Base-by-base conservation (phyloP, 2,329 filamentous ascomycete genomes). In the Arthrobotrys megalospora region DNA sequence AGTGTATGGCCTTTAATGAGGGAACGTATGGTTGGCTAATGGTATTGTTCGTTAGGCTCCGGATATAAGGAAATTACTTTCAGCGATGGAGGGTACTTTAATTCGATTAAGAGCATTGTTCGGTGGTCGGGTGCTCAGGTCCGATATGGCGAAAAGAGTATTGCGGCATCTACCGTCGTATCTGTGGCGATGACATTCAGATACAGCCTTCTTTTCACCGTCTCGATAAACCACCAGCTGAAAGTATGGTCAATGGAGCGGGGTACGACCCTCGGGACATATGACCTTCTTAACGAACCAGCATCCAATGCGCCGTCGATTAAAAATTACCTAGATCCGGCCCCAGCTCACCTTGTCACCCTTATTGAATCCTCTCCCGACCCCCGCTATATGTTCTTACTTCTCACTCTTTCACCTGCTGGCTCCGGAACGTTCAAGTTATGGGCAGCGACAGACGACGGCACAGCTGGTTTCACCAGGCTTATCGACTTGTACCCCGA, bases 361-460 rank as follows among this genome's bases (percentile, higher is more conserved):
- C 55, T 82, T 3, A 77, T 87, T 11, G 85, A 86, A 53, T 85
- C 85, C 16, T 85, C 86, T 19, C 81, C 86, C 32, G 85, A 86
- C 64, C 83, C 83, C 14, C 85, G 85, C 19, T 86, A 87, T 78
- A 82, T 85, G 45, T 91, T 90, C 82, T 88, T 88, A 75, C 89
- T 95, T 66, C 90, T 93, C 43, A 95, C 93, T 7, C 97, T 94
- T 84, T 97, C 94, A 10, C 95, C 96, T 0, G 90, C 96, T 80
- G 92, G 94, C 34, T 89, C 91, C 47, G 92, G 96, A 41, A 91
- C 95, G 83, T 98, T 99, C 87, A 98, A 97, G 84, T 94, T 99
- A 83, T 99, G 94, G 93, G 80, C 85, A 81, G 80, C 85, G 80
- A 87, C 86, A 1, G 83, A 93, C 19, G 87, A 90, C 7, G 87